phyloP scores from a whole-genome alignment of 2,329 filamentous ascomycete genomes.

The Aspergillus pseudonomiae region DNA sequence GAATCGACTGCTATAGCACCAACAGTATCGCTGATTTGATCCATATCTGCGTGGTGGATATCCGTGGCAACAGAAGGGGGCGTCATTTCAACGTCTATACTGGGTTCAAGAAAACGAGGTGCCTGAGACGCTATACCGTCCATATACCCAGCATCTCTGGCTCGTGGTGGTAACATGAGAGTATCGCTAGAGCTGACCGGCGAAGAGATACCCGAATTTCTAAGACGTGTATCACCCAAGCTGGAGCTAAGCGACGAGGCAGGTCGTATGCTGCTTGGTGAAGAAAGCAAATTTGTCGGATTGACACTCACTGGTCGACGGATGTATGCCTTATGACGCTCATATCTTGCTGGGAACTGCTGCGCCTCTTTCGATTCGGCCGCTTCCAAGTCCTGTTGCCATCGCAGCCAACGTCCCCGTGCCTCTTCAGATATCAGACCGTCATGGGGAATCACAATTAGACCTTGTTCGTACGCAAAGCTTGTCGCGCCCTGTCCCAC shows the following conservation, averaged over 20 bases:
- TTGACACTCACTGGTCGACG: constrained; percentile 27
- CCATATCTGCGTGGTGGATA: constrained; percentile 36
- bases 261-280: constrained; percentile 18
- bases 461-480: constrained; percentile 80
- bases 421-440: constrained; percentile 79
- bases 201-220: constrained; percentile 1
- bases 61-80: background rate
- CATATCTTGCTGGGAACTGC: constrained; percentile 27
- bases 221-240: background rate
- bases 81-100: constrained; percentile 8
- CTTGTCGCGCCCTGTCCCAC: constrained; percentile 81
- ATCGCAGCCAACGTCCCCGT: constrained; percentile 75
- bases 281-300: constrained; percentile 26
- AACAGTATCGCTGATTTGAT: constrained; percentile 87
- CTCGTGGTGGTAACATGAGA: background rate
- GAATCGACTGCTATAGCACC: constrained; percentile 92
- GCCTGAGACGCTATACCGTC: constrained; percentile 11
- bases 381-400: constrained; percentile 70
- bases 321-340: constrained; percentile 21
- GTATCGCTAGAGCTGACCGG: background rate
- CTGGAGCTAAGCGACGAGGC: constrained; percentile 6
- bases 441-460: constrained; percentile 74
- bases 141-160: constrained; percentile 9
- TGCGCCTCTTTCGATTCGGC: constrained; percentile 55
- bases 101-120: background rate